Base-by-base conservation (phyloP, 257 asterid genomes). In the Orobanche coerulescens region DNA sequence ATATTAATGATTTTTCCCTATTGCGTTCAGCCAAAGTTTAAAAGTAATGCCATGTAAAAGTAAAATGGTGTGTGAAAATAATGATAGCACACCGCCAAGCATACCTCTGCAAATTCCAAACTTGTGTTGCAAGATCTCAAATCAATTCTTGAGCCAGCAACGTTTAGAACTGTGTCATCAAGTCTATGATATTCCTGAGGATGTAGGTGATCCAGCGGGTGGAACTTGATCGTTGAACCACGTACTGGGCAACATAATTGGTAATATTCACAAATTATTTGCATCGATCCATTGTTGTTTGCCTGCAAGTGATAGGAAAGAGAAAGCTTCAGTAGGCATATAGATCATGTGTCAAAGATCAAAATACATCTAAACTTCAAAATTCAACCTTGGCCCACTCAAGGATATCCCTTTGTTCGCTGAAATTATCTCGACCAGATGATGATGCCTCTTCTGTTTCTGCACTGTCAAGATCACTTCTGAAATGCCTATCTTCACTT, bases 61-160 rank as follows among this genome's bases (percentile, higher is more conserved):
- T 33, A 31, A 25, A 61, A 54, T 25, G 24, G 30, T 4, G 24
- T 25, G 46, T 51, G 24, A 16, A 52, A 16, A 55, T 51, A 52
- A 68, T 50, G 15, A 33, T 60, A 53, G 50, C 23, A 50, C 53
- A 44, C 58, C 18, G 36, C 53, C 47, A 14, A 30, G 59, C 50
- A n/a, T 80, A 93, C 99, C 95, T 93, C 96, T 4, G 97, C 89
- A 5, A 83, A 74, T 77, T 87, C 96, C 92, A 86, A 78, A 75
- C 94, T 89, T 47, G 95, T 83, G 58, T 68, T 82, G 80, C 96
- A 93, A 61, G 90, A 89, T 69, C 79, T 79, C 79, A 93, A 71
- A 75, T 89, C 94, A 70, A 89, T 84, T 57, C 81, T 78, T 46
- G 96, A 87, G 55, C 97, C 99, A 65, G 87, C 84, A 81, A 89